Evolutionary conservation across 139 green algal genomes (phyloP).

Genomic region (Picochlorum sp.): DNA sequence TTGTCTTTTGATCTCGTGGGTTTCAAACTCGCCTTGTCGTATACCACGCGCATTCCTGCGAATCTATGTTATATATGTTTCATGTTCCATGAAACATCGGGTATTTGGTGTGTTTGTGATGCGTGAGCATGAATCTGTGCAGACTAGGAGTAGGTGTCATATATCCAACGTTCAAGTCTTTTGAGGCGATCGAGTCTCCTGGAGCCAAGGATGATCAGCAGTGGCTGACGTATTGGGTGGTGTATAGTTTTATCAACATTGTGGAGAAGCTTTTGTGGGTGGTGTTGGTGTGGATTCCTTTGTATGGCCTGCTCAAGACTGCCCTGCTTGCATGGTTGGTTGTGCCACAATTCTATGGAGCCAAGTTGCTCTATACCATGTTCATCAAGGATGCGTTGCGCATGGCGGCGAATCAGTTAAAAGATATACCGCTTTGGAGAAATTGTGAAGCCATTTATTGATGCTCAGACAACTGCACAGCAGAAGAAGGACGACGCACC

Average conservation of each 20-base stretch:
- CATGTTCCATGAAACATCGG: not conserved
- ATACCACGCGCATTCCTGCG: no score
- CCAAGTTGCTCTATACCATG: conserved; percentile 12
- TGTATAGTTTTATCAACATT: conserved; percentile 11
- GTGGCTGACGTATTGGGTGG: conserved; percentile 35
- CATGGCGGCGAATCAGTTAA: conserved; percentile 11
- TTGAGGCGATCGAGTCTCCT: conserved; percentile 25
- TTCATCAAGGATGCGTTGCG: conserved; percentile 18
- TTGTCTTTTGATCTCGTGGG: not conserved
- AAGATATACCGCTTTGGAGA: conserved; percentile 19
- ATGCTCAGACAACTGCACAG: not conserved
- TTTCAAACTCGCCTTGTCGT: no score
- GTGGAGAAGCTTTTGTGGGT: conserved; percentile 24
- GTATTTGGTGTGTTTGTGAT: not conserved
- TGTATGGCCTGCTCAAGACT: conserved; percentile 18
- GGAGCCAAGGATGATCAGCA: conserved; percentile 22
- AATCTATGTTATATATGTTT: not conserved
- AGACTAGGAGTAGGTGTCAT: conserved; percentile 23
- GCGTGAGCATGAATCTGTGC: not conserved
- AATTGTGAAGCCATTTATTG: conserved; percentile 6
- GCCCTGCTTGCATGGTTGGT: conserved; percentile 18
- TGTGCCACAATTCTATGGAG: conserved; percentile 20
- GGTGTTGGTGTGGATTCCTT: conserved; percentile 25
- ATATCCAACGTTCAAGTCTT: conserved; percentile 20
- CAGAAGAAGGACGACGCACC: not conserved